Evolutionary conservation across 371 early-diverging fungal genomes (phyloP).

Genomic region (Mucor irregularis): DNA sequence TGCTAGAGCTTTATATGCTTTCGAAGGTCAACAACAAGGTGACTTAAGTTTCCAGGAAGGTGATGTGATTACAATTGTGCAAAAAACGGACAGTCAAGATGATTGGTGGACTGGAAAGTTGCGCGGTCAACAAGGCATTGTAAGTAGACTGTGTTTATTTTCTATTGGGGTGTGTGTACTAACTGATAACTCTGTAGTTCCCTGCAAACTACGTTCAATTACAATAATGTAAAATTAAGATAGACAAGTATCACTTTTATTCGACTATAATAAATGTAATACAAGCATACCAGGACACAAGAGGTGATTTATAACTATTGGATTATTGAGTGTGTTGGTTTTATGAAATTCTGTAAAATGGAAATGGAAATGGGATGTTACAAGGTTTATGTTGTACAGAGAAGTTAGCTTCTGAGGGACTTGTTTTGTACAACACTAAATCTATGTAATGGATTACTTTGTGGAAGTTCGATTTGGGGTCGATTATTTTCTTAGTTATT

Average conservation of each 20-base stretch:
- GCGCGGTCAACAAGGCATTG: slow-evolving; percentile 64
- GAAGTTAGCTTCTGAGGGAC: too few relatives aligned
- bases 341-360: too few relatives aligned
- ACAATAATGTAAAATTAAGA: background rate
- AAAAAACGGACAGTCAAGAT: slow-evolving; percentile 68
- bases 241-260: background rate
- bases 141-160: slow-evolving; percentile 29
- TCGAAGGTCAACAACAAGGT: slow-evolving; percentile 69
- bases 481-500: too few relatives aligned
- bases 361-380: too few relatives aligned
- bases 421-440: too few relatives aligned
- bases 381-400: too few relatives aligned
- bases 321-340: too few relatives aligned
- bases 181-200: slow-evolving; percentile 44
- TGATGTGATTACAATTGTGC: slow-evolving; percentile 72
- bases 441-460: too few relatives aligned
- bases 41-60: slow-evolving; percentile 79
- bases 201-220: slow-evolving; percentile 81
- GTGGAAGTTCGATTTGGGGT: too few relatives aligned
- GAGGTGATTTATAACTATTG: too few relatives aligned
- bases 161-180: too few relatives aligned
- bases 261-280: background rate
- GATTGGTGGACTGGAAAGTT: slow-evolving; percentile 86
- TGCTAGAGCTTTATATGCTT: slow-evolving; percentile 76
- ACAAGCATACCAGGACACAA: too few relatives aligned